phyloP scores from a whole-genome alignment of 2,329 filamentous ascomycete genomes.

The Arachnopeziza araneosa region DNA sequence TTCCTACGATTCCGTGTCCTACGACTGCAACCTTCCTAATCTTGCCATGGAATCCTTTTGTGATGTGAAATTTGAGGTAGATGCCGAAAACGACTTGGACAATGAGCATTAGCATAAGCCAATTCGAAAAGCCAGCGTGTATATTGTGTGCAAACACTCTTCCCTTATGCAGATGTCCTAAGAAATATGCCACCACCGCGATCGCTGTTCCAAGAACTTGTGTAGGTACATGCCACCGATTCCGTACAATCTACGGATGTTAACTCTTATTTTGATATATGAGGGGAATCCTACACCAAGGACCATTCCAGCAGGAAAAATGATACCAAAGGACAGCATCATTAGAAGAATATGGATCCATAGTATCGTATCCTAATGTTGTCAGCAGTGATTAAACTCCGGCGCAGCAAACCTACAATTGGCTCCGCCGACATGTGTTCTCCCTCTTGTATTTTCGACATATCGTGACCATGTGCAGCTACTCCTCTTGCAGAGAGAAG shows the following conservation, averaged over 20 bases:
- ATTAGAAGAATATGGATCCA: conserved; percentile 94
- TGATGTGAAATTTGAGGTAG: conserved; percentile 85
- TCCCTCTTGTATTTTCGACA: conserved; percentile 60
- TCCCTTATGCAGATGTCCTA: conserved; percentile 86
- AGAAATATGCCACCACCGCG: conserved; percentile 78
- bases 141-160: conserved; percentile 78
- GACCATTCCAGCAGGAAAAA: conserved; percentile 95
- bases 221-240: conserved; percentile 88
- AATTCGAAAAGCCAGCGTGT: conserved; percentile 74
- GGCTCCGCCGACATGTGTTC: conserved; percentile 65
- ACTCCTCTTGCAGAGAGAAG: conserved; percentile 9
- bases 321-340: conserved; percentile 79
- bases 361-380: conserved; percentile 65
- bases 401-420: conserved; percentile 47
- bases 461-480: conserved; percentile 37
- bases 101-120: conserved; percentile 73
- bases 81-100: conserved; percentile 74
- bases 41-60: conserved; percentile 73
- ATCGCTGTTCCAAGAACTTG: conserved; percentile 71
- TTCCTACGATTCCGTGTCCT: conserved; percentile 76
- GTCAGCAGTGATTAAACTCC: conserved; percentile 29
- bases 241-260: conserved; percentile 67
- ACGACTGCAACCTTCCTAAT: conserved; percentile 68
- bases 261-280: conserved; percentile 3
- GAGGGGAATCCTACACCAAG: conserved; percentile 61